Base-by-base conservation (phyloP, 2,329 filamentous ascomycete genomes). In the Myriangium duriaei region DNA sequence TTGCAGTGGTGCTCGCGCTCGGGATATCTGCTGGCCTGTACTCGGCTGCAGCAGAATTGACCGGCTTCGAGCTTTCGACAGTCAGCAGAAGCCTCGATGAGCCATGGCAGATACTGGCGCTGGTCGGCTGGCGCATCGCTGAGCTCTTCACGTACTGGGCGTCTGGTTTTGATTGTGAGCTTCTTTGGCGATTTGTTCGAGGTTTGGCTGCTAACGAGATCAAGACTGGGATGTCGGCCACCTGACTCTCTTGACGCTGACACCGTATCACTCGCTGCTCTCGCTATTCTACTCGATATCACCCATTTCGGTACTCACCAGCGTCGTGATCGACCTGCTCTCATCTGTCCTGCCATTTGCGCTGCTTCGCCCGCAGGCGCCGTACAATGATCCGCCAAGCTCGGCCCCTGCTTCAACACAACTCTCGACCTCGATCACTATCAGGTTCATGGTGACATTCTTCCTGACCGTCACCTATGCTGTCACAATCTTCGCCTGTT, bases 91-190 rank as follows among this genome's bases (percentile, higher is more conserved):
- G 68, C 40, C 59, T 75, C 43, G 73, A 79, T 35, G 69, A 70
- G 37, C 74, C 73, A 66, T 60, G 62, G 52, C 75, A 83, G 54
- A 68, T 84, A 17, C 65, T 58, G 4, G 63, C 60, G 11, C 52
- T 74, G 44, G 52, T 77, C 36, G 67, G 49, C 9, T 72, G 66
- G 64, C 69, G 82, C 72, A 55, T 64, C 26, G 57, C 76, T 32
- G 78, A 86, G 55, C 66, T 93, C 37, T 74, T 67, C 15, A 53
- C 87, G 32, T 79, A 74, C 32, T 94, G 85, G 84, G 72, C 72
- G 49, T 66, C 76, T 30, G 69, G 76, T 45, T 82, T 81, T 54
- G 84, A 92, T 57, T 76, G 80, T 60, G 69, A 75, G 63, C 48
- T 6, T 15, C 5, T 6, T 19, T 5, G 10, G 29, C 12, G 3